These are phyloP conservation scores for Aspergillus puulaauensis DNA, from an alignment of 2,329 filamentous ascomycete genomes.

Conservation along the genomic window DNA sequence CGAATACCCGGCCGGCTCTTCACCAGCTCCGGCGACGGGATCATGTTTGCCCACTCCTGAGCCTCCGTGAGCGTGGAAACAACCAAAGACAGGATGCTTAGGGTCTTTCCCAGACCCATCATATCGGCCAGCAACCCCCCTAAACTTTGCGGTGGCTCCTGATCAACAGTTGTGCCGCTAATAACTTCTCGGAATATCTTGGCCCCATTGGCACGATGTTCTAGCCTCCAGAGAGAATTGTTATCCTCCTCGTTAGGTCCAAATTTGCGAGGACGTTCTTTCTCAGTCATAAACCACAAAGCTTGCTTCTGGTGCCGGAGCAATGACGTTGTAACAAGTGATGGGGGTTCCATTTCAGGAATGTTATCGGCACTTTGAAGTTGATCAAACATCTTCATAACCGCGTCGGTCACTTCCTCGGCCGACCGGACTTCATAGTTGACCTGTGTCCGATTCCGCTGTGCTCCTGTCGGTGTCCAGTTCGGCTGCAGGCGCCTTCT, in stretches of 20 bases:
- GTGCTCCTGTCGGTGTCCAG: constrained; percentile 20
- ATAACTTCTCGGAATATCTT: constrained; percentile 79
- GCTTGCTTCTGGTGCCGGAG: constrained; percentile 89
- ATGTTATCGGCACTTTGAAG: constrained; percentile 74
- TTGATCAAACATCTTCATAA: constrained; percentile 84
- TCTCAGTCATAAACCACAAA: constrained; percentile 77
- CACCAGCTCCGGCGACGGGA: constrained; percentile 46
- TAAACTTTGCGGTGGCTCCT: constrained; percentile 64
- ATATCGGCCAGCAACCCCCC: constrained; percentile 79
- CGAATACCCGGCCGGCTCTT: constrained; percentile 38
- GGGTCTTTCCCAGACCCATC: constrained; percentile 85
- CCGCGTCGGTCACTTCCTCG: constrained; percentile 83
- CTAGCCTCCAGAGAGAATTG: constrained; percentile 75
- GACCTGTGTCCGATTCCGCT: constrained; percentile 25
- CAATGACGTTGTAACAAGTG: constrained; percentile 64
- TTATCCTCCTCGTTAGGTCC: constrained; percentile 60
- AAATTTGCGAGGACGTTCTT: constrained; percentile 67
- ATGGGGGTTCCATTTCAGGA: constrained; percentile 67
- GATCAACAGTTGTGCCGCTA: constrained; percentile 64
- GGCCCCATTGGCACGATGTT: constrained; percentile 56
- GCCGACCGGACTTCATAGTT: constrained; percentile 61
- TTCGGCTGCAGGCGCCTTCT: constrained; percentile 44
- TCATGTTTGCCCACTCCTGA: constrained; percentile 57
- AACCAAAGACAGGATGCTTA: constrained; percentile 81
- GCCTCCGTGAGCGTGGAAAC: constrained; percentile 65